Evolutionary conservation across 495 filamentous ascomycete genomes (phyloP).

Genomic region (Aspergillus panamensis): DNA sequence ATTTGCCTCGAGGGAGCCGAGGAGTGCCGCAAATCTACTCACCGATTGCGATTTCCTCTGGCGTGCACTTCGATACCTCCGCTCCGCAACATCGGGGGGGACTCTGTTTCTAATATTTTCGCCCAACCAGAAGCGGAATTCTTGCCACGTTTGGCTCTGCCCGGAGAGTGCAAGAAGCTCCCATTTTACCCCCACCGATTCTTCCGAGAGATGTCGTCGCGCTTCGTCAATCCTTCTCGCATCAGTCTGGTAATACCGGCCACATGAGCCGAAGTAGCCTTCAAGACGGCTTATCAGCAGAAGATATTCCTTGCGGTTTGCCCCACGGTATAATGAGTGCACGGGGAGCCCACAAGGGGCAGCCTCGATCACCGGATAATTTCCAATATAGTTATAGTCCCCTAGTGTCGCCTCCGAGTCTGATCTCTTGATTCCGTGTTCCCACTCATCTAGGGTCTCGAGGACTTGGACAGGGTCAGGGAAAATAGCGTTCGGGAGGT

Average conservation of each 20-base stretch:
- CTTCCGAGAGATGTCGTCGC: neutral
- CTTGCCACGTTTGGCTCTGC: neutral
- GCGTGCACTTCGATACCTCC: neutral
- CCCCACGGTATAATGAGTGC: neutral
- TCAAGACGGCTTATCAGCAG: neutral
- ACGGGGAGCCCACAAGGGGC: neutral
- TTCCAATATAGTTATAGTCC: neutral
- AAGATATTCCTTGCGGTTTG: conserved; percentile 3
- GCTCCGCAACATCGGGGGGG: conserved; percentile 2
- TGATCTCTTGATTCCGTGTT: conserved; percentile 10
- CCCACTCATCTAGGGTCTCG: neutral
- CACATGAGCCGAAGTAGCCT: neutral
- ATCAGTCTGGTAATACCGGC: neutral
- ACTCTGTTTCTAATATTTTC: neutral
- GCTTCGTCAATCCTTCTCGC: conserved; percentile 7
- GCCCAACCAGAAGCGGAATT: conserved; percentile 3
- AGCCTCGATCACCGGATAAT: neutral
- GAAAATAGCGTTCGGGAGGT: neutral
- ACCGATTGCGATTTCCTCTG: conserved; percentile 1
- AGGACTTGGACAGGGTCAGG: neutral
- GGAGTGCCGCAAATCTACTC: neutral
- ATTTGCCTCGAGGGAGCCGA: neutral
- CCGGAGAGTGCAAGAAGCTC: neutral
- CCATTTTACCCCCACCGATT: neutral
- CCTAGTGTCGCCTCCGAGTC: neutral